A percentile compares a stretch with the other conserved stretches of the same genome.
These are phyloP conservation scores for Globisporangium spinosum DNA, from an alignment of 352 stramenopile species.

Conservation along the genomic window DNA sequence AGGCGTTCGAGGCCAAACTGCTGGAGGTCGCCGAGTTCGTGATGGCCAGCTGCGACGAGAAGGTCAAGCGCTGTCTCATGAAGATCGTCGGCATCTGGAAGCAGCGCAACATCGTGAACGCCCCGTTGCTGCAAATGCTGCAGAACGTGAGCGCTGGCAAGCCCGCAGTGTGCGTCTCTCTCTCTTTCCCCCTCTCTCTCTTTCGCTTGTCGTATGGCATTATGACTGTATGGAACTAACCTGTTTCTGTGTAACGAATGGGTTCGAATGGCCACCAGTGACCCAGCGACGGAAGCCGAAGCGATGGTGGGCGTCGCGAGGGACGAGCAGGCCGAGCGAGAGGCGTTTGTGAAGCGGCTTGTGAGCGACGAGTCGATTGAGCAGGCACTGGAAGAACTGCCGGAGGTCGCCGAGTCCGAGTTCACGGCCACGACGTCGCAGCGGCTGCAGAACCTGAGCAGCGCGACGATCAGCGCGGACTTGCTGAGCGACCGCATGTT, in stretches of 20 bases:
- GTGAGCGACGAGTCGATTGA: constrained; percentile 39
- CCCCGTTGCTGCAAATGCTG: constrained; percentile 49
- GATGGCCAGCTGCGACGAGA: constrained; percentile 67
- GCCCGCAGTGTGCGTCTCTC: constrained; percentile 41
- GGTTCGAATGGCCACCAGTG: constrained; percentile 20
- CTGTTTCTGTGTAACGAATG: constrained; percentile 2
- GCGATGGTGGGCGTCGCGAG: constrained; percentile 15
- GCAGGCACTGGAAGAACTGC: constrained; percentile 57
- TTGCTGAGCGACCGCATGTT: constrained; percentile 88
- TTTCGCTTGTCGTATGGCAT: constrained; percentile 10
- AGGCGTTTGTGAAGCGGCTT: constrained; percentile 34
- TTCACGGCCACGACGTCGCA: constrained; percentile 37
- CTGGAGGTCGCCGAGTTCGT: constrained; percentile 56
- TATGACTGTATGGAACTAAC: constrained; percentile 12
- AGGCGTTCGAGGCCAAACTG: constrained; percentile 56
- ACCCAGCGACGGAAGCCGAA: constrained; percentile 24
- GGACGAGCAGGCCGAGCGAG: constrained; percentile 28
- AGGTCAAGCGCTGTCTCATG: constrained; percentile 81
- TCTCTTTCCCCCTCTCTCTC: not conserved
- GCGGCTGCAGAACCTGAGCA: constrained; percentile 71
- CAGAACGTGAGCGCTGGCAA: constrained; percentile 76
- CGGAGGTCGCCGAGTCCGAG: constrained; percentile 55
- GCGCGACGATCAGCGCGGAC: constrained; percentile 76
- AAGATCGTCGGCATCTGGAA: constrained; percentile 88
- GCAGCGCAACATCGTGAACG: constrained; percentile 61